These are phyloP conservation scores for Thuja plicata DNA, from an alignment of 83 land plant genomes.

Conservation along the genomic window DNA sequence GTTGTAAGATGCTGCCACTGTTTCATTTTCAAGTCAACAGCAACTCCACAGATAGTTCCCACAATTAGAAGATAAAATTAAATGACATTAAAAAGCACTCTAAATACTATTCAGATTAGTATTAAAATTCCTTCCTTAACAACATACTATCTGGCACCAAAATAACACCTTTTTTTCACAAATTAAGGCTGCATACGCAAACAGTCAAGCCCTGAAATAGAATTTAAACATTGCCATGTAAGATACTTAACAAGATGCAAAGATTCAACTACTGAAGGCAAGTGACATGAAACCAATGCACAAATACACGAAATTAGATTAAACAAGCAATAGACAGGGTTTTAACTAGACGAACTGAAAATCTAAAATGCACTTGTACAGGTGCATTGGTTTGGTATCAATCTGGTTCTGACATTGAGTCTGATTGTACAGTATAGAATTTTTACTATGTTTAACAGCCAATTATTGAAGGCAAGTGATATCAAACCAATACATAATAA, in stretches of 20 bases:
- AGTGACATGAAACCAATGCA: not conserved
- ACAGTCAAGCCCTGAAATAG: not conserved
- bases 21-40: too few species aligned
- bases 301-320: not conserved
- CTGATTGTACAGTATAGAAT: too few species aligned
- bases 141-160: not conserved
- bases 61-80: too few species aligned
- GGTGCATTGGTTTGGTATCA: not conserved
- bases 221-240: not conserved
- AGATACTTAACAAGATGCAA: not conserved
- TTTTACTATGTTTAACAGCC: not conserved
- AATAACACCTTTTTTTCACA: not conserved
- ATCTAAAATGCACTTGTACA: not conserved
- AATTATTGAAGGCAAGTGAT: not conserved
- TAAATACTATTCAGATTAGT: too few species aligned
- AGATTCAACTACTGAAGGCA: not conserved
- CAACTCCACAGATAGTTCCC: too few species aligned
- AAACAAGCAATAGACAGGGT: not conserved
- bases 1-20: not conserved
- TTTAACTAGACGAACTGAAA: not conserved
- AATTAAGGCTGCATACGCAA: not conserved
- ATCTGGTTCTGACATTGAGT: too few species aligned
- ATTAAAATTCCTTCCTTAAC: not conserved
- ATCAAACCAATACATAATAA: not conserved
- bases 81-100: too few species aligned